Base-by-base conservation (phyloP, 257 asterid species). In the Solanum sejunctum region DNA sequence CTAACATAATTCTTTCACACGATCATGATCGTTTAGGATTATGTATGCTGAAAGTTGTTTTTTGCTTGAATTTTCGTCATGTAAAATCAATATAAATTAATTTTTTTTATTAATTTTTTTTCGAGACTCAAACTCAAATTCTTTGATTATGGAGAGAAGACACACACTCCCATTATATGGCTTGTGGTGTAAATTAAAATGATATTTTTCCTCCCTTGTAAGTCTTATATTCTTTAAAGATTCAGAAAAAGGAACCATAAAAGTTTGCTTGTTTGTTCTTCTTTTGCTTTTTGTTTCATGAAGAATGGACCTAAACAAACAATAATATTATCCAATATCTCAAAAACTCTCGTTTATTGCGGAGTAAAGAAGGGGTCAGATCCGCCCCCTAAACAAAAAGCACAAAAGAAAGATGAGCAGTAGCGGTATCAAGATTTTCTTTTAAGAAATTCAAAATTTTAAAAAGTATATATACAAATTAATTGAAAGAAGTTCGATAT, bases 131-230 rank as follows among this genome's bases (percentile, higher is more conserved):
- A 66, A 66, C 16, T 13, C 45, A 7, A 66, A 7, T 28, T 8
- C 13, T 28, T 2, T 26, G n/a, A 66, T 3, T 28, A 1, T 2
- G 7, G 18, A 0, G 0, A 0, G 12, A 64, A 64, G 43, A 23
- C 3, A 23, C 71, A 26, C 10, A 6, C 20, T 26, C 20, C 10
- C 16, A 32, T 7, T 67, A 3, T 23, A 23, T 67, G 58, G 81
- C 41, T 73, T 73, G 1, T 13, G 6, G 11, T 45, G 41, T 73
- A 49, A 47, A 75, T 21, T 49, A 47, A 49, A 52, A 75, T 75
- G 61, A 75, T 75, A 16, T 23, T 8, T 49, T 49, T 15, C 82
- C 36, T 75, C 23, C 82, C 82, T 75, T 75, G 23, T 49, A 75
- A 32, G 82, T 16, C 18, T 49, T 49, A 51, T 21, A 49, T 75